A percentile compares a stretch with the other conserved stretches of the same genome.
Evolutionary conservation across 225 moss, liverwort and hornwort species (phyloP).

Genomic region (Takakia lepidozioides): DNA sequence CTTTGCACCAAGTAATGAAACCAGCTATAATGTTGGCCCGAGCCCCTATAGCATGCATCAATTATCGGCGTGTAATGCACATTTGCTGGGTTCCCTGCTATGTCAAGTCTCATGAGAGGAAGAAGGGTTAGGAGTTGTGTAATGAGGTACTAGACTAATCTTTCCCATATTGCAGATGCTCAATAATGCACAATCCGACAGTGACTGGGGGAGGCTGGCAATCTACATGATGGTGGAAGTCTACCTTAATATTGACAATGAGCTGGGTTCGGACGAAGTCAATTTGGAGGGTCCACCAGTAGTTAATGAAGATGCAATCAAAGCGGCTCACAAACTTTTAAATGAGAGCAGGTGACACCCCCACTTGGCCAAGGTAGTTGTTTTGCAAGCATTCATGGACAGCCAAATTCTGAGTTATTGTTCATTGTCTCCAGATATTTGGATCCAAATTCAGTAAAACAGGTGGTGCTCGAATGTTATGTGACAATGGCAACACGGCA

Average conservation of each 20-base stretch:
- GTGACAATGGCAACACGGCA: slow-evolving; percentile 71
- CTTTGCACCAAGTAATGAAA: no score
- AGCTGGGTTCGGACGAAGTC: slow-evolving; percentile 45
- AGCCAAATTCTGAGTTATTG: slow-evolving; percentile 1
- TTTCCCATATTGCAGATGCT: slow-evolving; percentile 67
- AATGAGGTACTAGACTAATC: no score
- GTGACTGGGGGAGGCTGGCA: slow-evolving; percentile 69
- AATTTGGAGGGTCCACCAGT: slow-evolving; percentile 24
- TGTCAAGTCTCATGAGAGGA: background rate
- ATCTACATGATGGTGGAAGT: slow-evolving; percentile 67
- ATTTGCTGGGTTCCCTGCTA: no score
- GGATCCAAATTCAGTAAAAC: slow-evolving; percentile 55
- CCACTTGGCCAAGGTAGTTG: no score
- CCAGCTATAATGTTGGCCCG: no score
- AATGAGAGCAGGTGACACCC: slow-evolving; percentile 78
- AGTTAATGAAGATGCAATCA: slow-evolving; percentile 52
- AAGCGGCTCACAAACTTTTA: slow-evolving; percentile 62
- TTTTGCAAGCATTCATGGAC: no score
- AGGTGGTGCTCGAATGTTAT: slow-evolving; percentile 73
- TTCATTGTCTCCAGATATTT: slow-evolving; percentile 31
- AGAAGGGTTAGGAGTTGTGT: no score
- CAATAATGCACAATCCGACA: slow-evolving; percentile 61
- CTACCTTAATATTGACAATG: slow-evolving; percentile 64
- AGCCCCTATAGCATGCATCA: no score
- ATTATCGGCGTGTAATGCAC: no score